Evolutionary conservation across 2,329 filamentous ascomycete species (phyloP).

Genomic region (Berkeleyomyces rouxiae): DNA sequence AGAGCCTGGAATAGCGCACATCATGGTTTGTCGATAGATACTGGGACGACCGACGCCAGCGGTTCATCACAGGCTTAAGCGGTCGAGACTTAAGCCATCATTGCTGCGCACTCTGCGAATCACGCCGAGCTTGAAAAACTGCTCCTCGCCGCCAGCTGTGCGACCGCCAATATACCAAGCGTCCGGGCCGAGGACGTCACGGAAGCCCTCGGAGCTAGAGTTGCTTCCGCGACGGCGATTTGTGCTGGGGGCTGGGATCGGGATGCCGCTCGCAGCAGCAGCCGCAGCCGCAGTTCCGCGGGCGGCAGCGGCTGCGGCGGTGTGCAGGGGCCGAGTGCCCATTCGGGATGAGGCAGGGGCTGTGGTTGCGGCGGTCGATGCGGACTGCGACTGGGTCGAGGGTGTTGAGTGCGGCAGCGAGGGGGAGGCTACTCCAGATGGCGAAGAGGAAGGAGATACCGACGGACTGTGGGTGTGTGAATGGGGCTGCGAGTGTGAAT

Average conservation of each 20-base stretch:
- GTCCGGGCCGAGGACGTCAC: constrained; percentile 53
- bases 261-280: constrained; percentile 20
- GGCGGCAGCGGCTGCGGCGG: constrained; percentile 15
- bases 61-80: constrained; percentile 47
- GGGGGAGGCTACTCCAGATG: constrained; percentile 12
- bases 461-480: constrained; percentile 6
- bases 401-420: constrained; percentile 12
- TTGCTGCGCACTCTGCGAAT: constrained; percentile 56
- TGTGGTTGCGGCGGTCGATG: constrained; percentile 11
- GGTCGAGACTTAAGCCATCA: constrained; percentile 57
- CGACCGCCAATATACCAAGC: constrained; percentile 72
- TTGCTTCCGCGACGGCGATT: constrained; percentile 49
- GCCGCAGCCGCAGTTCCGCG: constrained; percentile 20
- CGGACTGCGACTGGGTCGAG: constrained; percentile 16
- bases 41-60: not conserved
- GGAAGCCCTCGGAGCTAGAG: constrained; percentile 58
- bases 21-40: not conserved
- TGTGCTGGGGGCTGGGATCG: constrained; percentile 21
- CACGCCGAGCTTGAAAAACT: constrained; percentile 66
- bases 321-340: not conserved
- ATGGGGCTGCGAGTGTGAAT: not conserved
- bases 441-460: constrained; percentile 19
- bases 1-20: not conserved
- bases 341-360: constrained; percentile 2
- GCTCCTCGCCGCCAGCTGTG: constrained; percentile 61